Conservation (phyloP, 257 asterid species). For the Przewalskia tangutica region DNA sequence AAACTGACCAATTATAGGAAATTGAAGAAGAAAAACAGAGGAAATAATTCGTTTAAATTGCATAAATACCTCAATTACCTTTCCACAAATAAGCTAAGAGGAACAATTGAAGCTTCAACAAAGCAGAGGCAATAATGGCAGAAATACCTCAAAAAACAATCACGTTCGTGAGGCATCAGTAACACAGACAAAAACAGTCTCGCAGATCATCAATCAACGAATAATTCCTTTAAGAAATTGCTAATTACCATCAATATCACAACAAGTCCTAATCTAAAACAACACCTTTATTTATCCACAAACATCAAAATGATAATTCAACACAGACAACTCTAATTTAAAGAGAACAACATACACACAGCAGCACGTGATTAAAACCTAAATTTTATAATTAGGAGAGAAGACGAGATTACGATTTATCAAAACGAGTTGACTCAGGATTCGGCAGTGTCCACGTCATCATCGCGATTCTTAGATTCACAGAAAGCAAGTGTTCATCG, state of each 20-base stretch:
- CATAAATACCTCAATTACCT: not conserved
- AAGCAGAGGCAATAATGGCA: not conserved
- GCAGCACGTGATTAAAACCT: not conserved
- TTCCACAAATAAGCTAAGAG: not conserved
- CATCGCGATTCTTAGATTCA: not conserved
- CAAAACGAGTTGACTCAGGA: conserved; percentile 8
- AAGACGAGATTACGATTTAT: not conserved
- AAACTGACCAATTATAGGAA: not conserved
- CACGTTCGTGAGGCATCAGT: conserved; percentile 9
- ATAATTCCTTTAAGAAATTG: conserved; percentile 11
- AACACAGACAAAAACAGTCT: conserved; percentile 20
- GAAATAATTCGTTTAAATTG: not conserved
- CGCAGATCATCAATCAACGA: conserved; percentile 20
- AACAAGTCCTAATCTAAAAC: not conserved
- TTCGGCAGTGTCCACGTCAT: conserved; percentile 1
- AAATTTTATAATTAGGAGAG: not conserved
- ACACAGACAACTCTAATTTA: not conserved
- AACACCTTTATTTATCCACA: not conserved
- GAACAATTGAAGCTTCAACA: not conserved
- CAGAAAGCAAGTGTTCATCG: conserved; percentile 9
- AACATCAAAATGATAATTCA: conserved; percentile 2
- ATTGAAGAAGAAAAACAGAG: not conserved
- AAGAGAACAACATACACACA: not conserved
- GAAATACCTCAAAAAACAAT: not conserved
- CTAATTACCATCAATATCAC: conserved; percentile 2